Evolutionary conservation across 129 eudicot species (phyloP).

Genomic region (Rutidosis leptorrhynchoides): DNA sequence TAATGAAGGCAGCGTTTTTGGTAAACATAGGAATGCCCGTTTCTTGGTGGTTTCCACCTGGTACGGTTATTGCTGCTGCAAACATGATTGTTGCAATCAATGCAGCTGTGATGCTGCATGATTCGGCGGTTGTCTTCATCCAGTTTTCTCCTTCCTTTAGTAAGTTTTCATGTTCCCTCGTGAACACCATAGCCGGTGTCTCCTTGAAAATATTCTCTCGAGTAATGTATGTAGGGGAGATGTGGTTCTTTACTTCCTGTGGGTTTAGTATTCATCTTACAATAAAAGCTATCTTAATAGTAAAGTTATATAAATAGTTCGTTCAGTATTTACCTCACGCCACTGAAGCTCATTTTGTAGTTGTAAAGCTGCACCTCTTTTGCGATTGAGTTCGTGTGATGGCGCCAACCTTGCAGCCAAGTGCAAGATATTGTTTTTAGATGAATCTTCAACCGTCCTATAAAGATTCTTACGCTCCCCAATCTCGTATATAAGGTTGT

Average conservation of each 20-base stretch:
- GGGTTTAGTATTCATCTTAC: background rate
- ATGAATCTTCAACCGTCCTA: conserved; percentile 9
- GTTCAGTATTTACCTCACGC: conserved; percentile 31
- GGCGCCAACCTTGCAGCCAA: conserved; percentile 27
- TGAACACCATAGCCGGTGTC: conserved; percentile 25
- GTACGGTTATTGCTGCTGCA: conserved; percentile 29
- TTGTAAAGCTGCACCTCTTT: conserved; percentile 30
- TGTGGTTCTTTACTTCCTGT: conserved; percentile 22
- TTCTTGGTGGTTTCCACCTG: conserved; percentile 24
- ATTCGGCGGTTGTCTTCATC: conserved; percentile 28
- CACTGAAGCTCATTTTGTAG: conserved; percentile 34
- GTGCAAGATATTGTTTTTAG: conserved; percentile 26
- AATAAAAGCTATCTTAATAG: too few relatives aligned
- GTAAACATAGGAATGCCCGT: conserved; percentile 19
- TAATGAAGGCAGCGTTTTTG: background rate
- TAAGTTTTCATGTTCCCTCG: conserved; percentile 16
- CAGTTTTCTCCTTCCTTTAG: conserved; percentile 25
- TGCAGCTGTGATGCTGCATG: conserved; percentile 25
- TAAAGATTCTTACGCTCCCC: conserved; percentile 6
- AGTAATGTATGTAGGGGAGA: conserved; percentile 17
- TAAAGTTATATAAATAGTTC: too few relatives aligned
- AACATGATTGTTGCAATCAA: conserved; percentile 30
- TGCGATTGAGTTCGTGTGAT: background rate
- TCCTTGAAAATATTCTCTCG: conserved; percentile 21
- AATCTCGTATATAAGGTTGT: conserved; percentile 15